Base-by-base conservation (phyloP, 1,284 basidiomycete species). In the Moniliella sp. region DNA sequence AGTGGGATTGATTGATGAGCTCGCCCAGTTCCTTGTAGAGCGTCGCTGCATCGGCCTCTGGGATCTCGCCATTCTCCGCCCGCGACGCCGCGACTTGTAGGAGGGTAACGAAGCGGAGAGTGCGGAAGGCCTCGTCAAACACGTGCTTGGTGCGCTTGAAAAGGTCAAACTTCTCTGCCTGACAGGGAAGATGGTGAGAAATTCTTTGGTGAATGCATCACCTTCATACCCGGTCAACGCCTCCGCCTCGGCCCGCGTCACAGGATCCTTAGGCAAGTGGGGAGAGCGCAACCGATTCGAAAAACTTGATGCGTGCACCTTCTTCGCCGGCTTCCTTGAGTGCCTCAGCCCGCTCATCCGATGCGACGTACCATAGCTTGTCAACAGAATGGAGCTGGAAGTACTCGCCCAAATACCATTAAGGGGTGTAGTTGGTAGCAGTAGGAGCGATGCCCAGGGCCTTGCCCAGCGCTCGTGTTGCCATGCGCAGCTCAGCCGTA, bases 401-500 rank as follows among this genome's bases (percentile, higher is more conserved):
- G 35, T 48, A 56, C 3, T 36, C 36, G 27, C 53, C 45, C 11
- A 51, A 38, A 57, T 33, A 32, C 48, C 43, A 15, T 31, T 40
- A 16, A 34, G 42, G 37, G 29, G 1, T n/a, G 15, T 1, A 17
- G 31, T 8, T 18, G 14, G 23, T 4, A n/a, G 11, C 13, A 17
- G 35, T 37, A 0, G 33, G 36, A 4, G 15, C 27, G 1, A 55
- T 30, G 1, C 30, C 36, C 3, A 56, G 33, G 2, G 25, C 31
- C 11, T 34, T 35, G 3, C 34, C 37, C 4, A 59, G 31, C 2
- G 43, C 37, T 0, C 44, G 35, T 4, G 44, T 45, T 2, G 56
- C 54, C 38, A 59, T 43, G 2, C 48, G 34, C 3, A 49, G 43
- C 41, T 59, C 56, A 5, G 47, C 53, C 8, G 56, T 53, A 12